phyloP scores from a whole-genome alignment of 768 basidiomycete genomes.

The Lactarius hatsudake region DNA sequence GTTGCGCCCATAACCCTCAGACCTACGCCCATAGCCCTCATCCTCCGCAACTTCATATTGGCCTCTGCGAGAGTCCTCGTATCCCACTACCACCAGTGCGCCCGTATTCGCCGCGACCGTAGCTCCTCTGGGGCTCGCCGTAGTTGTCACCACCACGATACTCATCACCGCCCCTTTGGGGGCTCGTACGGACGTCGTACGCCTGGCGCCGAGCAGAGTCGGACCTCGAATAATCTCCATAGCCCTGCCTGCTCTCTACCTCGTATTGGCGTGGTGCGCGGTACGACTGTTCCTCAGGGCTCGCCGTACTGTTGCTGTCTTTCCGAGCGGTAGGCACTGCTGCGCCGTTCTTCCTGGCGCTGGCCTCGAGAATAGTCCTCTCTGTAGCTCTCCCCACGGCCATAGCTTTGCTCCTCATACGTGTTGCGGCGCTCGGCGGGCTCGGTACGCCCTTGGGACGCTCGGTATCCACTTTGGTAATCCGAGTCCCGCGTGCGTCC shows the following conservation, averaged over 20 bases:
- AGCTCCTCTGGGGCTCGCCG: constrained; percentile 8
- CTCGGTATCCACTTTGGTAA: constrained; percentile 2
- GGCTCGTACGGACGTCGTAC: not conserved
- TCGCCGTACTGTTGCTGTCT: constrained; percentile 13
- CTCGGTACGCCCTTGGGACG: not conserved
- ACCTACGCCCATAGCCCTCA: constrained; percentile 1
- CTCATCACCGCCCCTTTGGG: constrained; percentile 12
- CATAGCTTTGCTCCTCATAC: constrained; percentile 3
- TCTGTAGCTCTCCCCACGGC: not conserved
- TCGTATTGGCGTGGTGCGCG: not conserved
- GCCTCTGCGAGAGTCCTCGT: not conserved
- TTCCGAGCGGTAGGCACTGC: not conserved
- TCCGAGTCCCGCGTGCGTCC: not conserved
- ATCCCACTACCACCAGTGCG: not conserved
- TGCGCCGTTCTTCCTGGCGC: not conserved
- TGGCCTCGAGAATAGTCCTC: not conserved
- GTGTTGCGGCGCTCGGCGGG: not conserved
- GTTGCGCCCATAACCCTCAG: constrained; percentile 12
- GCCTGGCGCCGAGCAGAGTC: not conserved
- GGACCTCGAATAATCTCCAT: not conserved
- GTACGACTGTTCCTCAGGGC: constrained; percentile 16
- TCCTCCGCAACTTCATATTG: not conserved
- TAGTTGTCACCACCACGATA: not conserved
- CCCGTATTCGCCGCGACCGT: constrained; percentile 21
- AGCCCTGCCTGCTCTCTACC: not conserved